Evolutionary conservation across 2,329 filamentous ascomycete species (phyloP), one percentile per base, ranked within the genome.

Genomic region (Orbilia oligospora): DNA sequence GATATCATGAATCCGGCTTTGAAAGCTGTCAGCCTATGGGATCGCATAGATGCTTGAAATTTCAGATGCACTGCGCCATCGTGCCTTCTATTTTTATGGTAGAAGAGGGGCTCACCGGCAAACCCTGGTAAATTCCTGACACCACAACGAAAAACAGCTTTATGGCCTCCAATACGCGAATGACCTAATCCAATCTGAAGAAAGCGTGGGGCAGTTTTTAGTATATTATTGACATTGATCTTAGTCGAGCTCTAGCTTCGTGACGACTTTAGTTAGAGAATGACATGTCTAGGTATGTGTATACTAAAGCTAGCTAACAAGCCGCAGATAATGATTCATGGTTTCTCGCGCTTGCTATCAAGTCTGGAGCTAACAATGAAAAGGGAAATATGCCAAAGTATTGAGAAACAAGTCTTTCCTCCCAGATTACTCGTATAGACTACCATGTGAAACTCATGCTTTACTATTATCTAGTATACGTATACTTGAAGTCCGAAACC

Each of bases 31-130:
- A 65, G 61, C 75, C 75, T 78, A 78, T 78, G 24, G 61, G 68
- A 78, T 22, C 41, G 46, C 68, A 68, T 72, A 72, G 68, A 78
- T 68, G 53, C 63, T 64, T 49, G 63, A 48, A 61, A 44, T 64
- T 49, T 38, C 10, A 36, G 53, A 78, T 78, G 75, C 75, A 78
- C 75, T 69, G 38, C 49, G 68, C 63, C 75, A 56, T 68, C 67
- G 6, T 55, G 53, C 63, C 63, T 71, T 41, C 66, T 72, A 67
- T 78, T 78, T 72, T 69, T 27, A 30, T 77, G 61, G 58, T 71
- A 8, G 49, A 44, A 38, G 73, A 71, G 75, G 63, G 75, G 68
- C 38, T 63, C 73, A 71, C 73, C 66, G 38, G 73, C 30, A 27
- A 22, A 64, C 18, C 67, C 55, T 64, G 55, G 27, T 30, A 30